Evolutionary conservation across 768 basidiomycete species (phyloP).

Genomic region (Tephrocybe sp.): DNA sequence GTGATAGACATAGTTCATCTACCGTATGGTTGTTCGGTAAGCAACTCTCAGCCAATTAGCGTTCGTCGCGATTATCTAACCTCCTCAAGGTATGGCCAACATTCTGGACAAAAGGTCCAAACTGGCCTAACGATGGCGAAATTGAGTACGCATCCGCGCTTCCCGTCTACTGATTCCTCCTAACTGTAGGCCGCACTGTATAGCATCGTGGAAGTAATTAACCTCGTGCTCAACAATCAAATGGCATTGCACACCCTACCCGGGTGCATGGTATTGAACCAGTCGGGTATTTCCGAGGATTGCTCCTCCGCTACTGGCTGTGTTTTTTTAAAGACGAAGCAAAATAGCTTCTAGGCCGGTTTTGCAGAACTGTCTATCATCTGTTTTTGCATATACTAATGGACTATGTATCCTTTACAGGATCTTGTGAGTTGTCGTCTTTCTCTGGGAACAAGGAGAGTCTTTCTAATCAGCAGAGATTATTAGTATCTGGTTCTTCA

Average conservation of each 20-base stretch:
- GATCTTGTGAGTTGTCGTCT: constrained; percentile 28
- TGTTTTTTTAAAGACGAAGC: constrained; percentile 53
- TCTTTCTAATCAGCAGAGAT: background rate
- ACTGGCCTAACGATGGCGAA: constrained; percentile 46
- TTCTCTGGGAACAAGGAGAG: background rate
- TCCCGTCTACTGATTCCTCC: background rate
- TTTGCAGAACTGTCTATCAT: constrained; percentile 47
- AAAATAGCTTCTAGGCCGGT: constrained; percentile 61
- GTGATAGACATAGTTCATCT: constrained; percentile 45
- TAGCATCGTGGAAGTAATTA: constrained; percentile 83
- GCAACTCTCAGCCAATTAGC: constrained; percentile 12
- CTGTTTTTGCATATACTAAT: background rate
- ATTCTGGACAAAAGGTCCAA: constrained; percentile 43
- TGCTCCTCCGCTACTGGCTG: constrained; percentile 67
- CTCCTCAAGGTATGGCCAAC: constrained; percentile 41
- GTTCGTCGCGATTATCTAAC: background rate
- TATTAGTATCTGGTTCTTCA: constrained; percentile 47
- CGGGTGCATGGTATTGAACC: constrained; percentile 36
- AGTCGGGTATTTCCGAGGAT: constrained; percentile 52
- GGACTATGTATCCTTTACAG: constrained; percentile 4
- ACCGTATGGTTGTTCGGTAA: constrained; percentile 50
- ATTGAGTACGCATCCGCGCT: constrained; percentile 33
- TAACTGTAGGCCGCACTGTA: constrained; percentile 9
- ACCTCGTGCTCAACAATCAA: constrained; percentile 66
- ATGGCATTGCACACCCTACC: constrained; percentile 72